These are phyloP conservation scores for Fusarium sp. DNA, from an alignment of 2,329 filamentous ascomycete genomes.

Conservation along the genomic window DNA sequence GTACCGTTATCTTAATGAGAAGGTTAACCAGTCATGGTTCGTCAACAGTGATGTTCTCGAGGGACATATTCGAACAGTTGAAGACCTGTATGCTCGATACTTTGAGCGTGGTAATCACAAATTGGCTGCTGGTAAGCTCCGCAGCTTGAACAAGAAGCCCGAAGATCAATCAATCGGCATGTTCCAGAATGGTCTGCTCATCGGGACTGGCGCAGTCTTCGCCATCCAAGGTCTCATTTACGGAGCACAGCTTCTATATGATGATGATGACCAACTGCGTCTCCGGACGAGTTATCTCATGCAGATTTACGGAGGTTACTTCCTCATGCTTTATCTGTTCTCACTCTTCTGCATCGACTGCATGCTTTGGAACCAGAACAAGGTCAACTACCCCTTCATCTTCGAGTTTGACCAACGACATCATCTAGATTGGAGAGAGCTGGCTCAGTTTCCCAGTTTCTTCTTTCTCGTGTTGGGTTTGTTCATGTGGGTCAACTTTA, in stretches of 20 bases:
- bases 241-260: slow-evolving; percentile 64
- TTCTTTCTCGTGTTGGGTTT: slow-evolving; percentile 83
- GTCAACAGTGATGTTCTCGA: slow-evolving; percentile 90
- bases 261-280: slow-evolving; percentile 60
- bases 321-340: slow-evolving; percentile 83
- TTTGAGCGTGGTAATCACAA: slow-evolving; percentile 96
- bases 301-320: slow-evolving; percentile 94
- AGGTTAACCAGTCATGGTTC: slow-evolving; percentile 91
- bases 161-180: slow-evolving; percentile 66
- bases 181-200: slow-evolving; percentile 71
- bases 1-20: slow-evolving; percentile 87
- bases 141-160: slow-evolving; percentile 72
- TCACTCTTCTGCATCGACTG: slow-evolving; percentile 88
- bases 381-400: slow-evolving; percentile 96
- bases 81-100: slow-evolving; percentile 93
- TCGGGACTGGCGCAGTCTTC: slow-evolving; percentile 76
- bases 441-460: slow-evolving; percentile 87
- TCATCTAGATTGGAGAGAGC: slow-evolving; percentile 87
- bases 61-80: slow-evolving; percentile 79
- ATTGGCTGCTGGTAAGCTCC: slow-evolving; percentile 86
- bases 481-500: slow-evolving; percentile 91
- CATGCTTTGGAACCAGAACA: slow-evolving; percentile 81
- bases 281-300: slow-evolving; percentile 74
- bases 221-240: slow-evolving; percentile 73
- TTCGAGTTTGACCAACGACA: slow-evolving; percentile 94